phyloP scores from a whole-genome alignment of 2,329 filamentous ascomycete genomes.

The Penicillium glabrum region DNA sequence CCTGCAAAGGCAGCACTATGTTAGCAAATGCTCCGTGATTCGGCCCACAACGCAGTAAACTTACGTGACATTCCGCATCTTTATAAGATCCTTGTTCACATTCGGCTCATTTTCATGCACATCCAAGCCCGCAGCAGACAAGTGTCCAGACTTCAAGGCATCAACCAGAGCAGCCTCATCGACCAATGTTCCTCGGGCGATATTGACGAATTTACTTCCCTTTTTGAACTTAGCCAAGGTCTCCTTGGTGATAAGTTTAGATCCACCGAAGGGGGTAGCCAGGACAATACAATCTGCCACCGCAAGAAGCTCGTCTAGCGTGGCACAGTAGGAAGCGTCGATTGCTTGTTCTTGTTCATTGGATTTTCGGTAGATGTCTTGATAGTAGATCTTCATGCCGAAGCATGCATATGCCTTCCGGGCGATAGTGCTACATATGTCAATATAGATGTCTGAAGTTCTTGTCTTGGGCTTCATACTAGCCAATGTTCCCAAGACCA shows the following conservation, averaged over 20 bases:
- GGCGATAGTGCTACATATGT: constrained; percentile 3
- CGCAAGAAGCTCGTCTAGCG: constrained; percentile 3
- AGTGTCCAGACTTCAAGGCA: constrained; percentile 7
- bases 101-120: constrained; percentile 8
- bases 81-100: constrained; percentile 3
- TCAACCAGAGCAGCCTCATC: constrained; percentile 10
- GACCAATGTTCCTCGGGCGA: constrained; percentile 7
- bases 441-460: neutral
- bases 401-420: constrained; percentile 10
- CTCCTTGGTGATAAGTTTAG: constrained; percentile 9
- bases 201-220: constrained; percentile 10
- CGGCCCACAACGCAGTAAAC: neutral
- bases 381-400: constrained; percentile 11
- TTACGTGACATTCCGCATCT: constrained; percentile 12
- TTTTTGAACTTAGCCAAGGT: constrained; percentile 9
- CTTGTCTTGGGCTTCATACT: neutral
- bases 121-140: constrained; percentile 9
- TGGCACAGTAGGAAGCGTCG: constrained; percentile 2
- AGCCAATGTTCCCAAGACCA: constrained; percentile 8
- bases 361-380: constrained; percentile 5
- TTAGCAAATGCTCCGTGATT: neutral
- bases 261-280: constrained; percentile 8
- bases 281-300: constrained; percentile 6
- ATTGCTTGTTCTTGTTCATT: constrained; percentile 5
- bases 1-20: neutral